Evolutionary conservation across 371 early-diverging fungal species (phyloP).

Genomic region (Choanephora cucurbitarum): DNA sequence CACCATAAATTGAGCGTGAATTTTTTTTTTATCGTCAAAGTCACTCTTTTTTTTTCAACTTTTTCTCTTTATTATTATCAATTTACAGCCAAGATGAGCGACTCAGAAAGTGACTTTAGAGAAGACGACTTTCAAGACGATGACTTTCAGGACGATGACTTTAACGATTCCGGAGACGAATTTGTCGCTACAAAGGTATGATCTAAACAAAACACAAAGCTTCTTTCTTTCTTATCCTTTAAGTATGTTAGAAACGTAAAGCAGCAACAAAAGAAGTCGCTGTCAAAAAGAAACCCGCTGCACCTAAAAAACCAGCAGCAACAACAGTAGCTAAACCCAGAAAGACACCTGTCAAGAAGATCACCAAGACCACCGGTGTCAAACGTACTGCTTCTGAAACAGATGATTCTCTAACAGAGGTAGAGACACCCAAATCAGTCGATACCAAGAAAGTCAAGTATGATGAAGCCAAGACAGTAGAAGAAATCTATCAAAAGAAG

Average conservation of each 20-base stretch:
- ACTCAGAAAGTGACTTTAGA: conserved; percentile 12
- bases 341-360: conserved; percentile 11
- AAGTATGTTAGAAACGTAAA: conserved; percentile 13
- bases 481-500: conserved; percentile 98
- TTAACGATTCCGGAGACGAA: conserved; percentile 3
- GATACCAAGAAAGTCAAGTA: conserved; percentile 1
- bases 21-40: not conserved
- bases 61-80: not conserved
- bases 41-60: not conserved
- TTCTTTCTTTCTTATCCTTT: not conserved
- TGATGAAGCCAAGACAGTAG: conserved; percentile 61
- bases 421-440: not conserved
- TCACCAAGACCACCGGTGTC: not conserved
- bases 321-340: not conserved
- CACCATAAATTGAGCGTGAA: no score
- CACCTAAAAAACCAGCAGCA: conserved; percentile 4
- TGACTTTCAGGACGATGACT: conserved; percentile 13
- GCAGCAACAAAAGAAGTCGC: not conserved
- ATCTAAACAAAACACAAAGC: not conserved
- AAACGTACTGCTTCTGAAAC: not conserved
- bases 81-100: conserved; percentile 14
- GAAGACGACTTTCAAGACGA: conserved; percentile 13
- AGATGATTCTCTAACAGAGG: not conserved
- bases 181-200: conserved; percentile 11
- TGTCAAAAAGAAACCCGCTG: conserved; percentile 3